phyloP scores from a whole-genome alignment of 148 eudicot species.

The Rhododendron ovatum region DNA sequence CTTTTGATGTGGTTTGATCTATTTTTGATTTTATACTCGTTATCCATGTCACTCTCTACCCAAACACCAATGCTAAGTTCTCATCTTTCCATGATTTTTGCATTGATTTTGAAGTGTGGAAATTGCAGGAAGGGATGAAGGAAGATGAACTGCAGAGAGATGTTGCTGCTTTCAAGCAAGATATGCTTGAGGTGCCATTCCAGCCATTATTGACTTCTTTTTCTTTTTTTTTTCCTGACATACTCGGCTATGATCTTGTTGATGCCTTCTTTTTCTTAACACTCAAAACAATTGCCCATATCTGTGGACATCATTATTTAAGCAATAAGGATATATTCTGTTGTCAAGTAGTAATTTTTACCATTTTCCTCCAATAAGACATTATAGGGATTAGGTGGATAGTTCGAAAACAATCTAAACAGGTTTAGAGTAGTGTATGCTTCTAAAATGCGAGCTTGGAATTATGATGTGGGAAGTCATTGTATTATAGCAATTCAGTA shows the following conservation, averaged over 20 bases:
- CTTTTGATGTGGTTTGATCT: too few species aligned
- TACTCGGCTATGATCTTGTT: too few species aligned
- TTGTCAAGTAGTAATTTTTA: neutral
- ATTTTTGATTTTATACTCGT: too few species aligned
- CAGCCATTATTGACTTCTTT: neutral
- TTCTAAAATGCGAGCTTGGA: too few species aligned
- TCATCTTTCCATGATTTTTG: neutral
- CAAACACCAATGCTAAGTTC: neutral
- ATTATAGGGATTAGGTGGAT: neutral
- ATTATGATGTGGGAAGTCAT: too few species aligned
- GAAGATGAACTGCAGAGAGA: constrained; percentile 28
- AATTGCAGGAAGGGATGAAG: constrained; percentile 39
- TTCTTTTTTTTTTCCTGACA: neutral
- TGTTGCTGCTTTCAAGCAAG: constrained; percentile 29
- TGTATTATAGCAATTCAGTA: too few species aligned
- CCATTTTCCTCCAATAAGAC: neutral
- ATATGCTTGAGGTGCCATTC: constrained; percentile 50
- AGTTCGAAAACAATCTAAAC: neutral
- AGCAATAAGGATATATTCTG: neutral
- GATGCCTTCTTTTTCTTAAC: neutral
- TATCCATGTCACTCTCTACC: too few species aligned
- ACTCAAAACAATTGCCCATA: neutral
- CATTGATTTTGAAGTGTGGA: neutral
- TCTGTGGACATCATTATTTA: neutral
- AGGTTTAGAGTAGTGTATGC: neutral